Conservation (phyloP, 2,329 filamentous ascomycete species). For the Trichophyton schoenleinii region DNA sequence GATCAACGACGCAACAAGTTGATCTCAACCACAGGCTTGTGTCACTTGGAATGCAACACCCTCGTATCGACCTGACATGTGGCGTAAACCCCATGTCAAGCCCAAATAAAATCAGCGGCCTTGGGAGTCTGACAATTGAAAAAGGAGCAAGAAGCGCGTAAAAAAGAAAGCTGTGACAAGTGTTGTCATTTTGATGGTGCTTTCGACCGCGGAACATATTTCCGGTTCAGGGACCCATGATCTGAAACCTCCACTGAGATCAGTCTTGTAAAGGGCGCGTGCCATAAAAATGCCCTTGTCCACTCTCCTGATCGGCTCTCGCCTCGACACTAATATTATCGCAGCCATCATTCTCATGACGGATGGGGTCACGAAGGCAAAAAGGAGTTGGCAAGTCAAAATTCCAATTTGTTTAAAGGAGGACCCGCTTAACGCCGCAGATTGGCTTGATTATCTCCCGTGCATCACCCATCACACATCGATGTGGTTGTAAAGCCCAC, state of each 20-base stretch:
- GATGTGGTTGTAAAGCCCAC: background rate
- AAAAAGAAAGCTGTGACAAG: background rate
- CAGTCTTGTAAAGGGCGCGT: background rate
- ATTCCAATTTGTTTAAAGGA: background rate
- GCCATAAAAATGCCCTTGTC: background rate
- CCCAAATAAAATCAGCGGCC: background rate
- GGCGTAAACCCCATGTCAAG: background rate
- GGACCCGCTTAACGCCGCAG: background rate
- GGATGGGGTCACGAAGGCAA: background rate
- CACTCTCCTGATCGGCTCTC: background rate
- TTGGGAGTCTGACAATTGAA: background rate
- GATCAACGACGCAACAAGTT: background rate
- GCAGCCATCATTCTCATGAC: background rate
- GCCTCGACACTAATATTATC: background rate
- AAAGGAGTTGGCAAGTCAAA: background rate
- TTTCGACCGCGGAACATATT: constrained; percentile 1
- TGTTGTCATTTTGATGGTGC: background rate
- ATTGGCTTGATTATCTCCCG: background rate
- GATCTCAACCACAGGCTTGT: background rate
- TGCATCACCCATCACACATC: background rate
- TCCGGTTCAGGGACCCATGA: background rate
- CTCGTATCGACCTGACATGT: background rate
- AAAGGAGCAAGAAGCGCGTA: background rate
- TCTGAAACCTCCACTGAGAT: constrained; percentile 3
- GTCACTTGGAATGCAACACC: background rate